Conservation (phyloP, 257 asterid species). For the Solanum etuberosum region DNA sequence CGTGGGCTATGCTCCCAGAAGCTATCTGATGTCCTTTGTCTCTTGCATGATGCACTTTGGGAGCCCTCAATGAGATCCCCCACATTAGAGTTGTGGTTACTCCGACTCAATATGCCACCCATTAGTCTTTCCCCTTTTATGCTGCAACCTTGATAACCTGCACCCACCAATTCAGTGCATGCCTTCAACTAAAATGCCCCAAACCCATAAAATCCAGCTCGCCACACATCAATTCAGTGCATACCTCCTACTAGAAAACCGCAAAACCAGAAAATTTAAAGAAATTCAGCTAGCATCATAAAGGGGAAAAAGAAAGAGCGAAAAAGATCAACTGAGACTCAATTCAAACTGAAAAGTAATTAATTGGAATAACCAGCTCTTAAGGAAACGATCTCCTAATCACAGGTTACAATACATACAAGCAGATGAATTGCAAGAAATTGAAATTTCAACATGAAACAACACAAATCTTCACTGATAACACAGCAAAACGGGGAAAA, state of each 20-base stretch:
- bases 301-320: background rate
- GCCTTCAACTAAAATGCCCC: background rate
- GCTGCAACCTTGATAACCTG: background rate
- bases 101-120: slow-evolving; percentile 68
- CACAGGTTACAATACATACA: background rate
- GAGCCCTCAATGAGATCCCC: slow-evolving; percentile 26
- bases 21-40: slow-evolving; percentile 45
- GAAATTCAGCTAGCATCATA: background rate
- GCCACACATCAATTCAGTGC: background rate
- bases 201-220: background rate
- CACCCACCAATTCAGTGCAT: slow-evolving; percentile 7
- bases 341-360: background rate
- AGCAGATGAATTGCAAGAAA: background rate
- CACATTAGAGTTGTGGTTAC: slow-evolving; percentile 22
- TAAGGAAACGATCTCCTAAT: background rate
- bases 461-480: background rate
- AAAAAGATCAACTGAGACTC: background rate
- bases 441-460: background rate
- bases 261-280: background rate
- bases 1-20: slow-evolving; percentile 60
- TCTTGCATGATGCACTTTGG: slow-evolving; percentile 55
- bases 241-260: background rate
- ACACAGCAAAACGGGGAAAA: background rate
- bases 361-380: background rate
- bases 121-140: slow-evolving; percentile 14